Evolutionary conservation across 768 basidiomycete species (phyloP).

Genomic region (Suillus plorans): DNA sequence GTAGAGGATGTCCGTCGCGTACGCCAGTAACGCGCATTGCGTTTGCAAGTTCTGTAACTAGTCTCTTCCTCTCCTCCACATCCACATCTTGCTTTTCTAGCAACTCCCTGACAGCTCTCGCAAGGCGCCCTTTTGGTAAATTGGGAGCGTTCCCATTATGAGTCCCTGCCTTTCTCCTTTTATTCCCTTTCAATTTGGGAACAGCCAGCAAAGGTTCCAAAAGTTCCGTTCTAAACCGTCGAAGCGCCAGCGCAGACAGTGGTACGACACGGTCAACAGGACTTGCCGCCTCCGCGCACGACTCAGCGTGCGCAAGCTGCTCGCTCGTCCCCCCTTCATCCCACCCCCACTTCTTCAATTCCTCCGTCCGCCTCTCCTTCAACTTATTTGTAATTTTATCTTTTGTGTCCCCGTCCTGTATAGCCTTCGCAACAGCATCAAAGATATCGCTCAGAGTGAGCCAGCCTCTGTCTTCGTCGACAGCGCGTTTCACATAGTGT

Average conservation of each 20-base stretch:
- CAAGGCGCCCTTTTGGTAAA: conserved; percentile 62
- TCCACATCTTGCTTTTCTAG: conserved; percentile 52
- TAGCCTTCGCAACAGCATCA: conserved; percentile 55
- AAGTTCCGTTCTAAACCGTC: conserved; percentile 71
- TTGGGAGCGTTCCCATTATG: conserved; percentile 38
- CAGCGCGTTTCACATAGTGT: conserved; percentile 73
- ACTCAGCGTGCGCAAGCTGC: conserved; percentile 56
- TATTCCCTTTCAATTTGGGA: conserved; percentile 58
- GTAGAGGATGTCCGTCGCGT: conserved; percentile 62
- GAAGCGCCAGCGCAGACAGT: conserved; percentile 61
- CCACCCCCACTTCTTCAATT: conserved; percentile 74
- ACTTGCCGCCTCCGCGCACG: conserved; percentile 75
- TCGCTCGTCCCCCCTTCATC: conserved; percentile 49
- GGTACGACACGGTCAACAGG: conserved; percentile 63
- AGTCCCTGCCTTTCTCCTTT: conserved; percentile 50
- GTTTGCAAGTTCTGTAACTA: conserved; percentile 52
- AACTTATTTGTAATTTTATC: conserved; percentile 59
- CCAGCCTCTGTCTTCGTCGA: conserved; percentile 82
- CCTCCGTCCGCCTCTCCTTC: conserved; percentile 57
- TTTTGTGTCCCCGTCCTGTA: conserved; percentile 52
- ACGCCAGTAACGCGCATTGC: conserved; percentile 55
- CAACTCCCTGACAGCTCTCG: conserved; percentile 64
- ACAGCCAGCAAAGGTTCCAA: conserved; percentile 66
- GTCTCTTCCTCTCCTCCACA: conserved; percentile 42
- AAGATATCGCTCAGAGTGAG: conserved; percentile 65